Evolutionary conservation across 805 yeast genomes (phyloP).

Genomic region (Wickerhamiella allomyrinae): DNA sequence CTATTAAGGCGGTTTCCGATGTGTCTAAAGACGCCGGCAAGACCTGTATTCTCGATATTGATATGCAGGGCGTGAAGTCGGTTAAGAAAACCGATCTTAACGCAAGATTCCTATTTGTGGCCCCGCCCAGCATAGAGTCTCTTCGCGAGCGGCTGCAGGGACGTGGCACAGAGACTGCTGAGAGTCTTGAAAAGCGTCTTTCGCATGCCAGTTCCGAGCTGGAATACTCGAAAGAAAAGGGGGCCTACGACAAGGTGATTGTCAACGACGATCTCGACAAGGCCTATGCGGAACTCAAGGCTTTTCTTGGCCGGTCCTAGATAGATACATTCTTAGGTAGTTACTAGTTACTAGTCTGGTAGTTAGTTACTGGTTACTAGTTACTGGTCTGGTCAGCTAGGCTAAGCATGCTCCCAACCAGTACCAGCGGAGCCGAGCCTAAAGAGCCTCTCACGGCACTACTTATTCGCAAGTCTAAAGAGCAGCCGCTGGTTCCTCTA

Average conservation of each 20-base stretch:
- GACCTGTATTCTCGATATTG: constrained; percentile 88
- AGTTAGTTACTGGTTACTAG: background rate
- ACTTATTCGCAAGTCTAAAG: constrained; percentile 38
- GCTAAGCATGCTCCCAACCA: constrained; percentile 8
- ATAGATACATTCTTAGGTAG: background rate
- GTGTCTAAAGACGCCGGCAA: constrained; percentile 43
- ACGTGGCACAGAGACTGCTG: constrained; percentile 92
- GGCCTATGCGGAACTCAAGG: constrained; percentile 71
- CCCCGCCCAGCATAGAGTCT: constrained; percentile 83
- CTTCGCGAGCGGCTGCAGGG: constrained; percentile 61
- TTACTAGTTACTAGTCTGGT: background rate
- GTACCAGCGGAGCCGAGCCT: constrained; percentile 9
- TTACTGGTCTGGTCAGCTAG: background rate
- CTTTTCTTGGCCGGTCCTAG: constrained; percentile 34
- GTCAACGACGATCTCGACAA: constrained; percentile 85
- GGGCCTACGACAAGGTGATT: constrained; percentile 80
- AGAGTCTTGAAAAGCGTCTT: constrained; percentile 69
- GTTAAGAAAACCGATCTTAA: constrained; percentile 72
- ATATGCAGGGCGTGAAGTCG: constrained; percentile 96
- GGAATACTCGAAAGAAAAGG: constrained; percentile 67
- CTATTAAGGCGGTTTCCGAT: constrained; percentile 70
- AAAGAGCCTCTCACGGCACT: constrained; percentile 16
- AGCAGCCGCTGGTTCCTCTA: constrained; percentile 81
- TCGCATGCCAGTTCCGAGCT: constrained; percentile 78
- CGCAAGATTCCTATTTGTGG: constrained; percentile 73